phyloP scores from a whole-genome alignment of 208 protist species.

The Angomonas deanei region DNA sequence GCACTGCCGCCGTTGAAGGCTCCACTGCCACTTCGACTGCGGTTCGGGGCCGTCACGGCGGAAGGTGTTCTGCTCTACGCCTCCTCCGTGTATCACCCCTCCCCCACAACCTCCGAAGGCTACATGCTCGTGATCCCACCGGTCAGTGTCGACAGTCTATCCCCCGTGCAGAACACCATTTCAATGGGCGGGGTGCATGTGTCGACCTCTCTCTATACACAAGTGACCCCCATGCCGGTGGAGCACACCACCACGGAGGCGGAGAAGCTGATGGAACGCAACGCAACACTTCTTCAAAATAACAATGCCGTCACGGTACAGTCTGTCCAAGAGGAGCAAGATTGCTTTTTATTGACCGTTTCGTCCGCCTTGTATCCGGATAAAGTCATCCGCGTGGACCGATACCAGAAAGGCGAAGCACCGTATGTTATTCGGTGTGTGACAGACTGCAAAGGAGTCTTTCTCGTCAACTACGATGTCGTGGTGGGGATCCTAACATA shows the following conservation, averaged over 20 bases:
- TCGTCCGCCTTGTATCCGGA: not conserved
- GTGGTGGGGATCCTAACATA: constrained; percentile 27
- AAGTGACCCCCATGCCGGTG: not conserved
- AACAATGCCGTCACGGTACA: not conserved
- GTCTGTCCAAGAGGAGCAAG: not conserved
- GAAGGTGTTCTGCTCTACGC: constrained; percentile 29
- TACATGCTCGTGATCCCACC: constrained; percentile 17
- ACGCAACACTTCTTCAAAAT: too few species aligned
- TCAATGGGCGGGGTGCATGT: constrained; percentile 23
- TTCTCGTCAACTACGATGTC: constrained; percentile 47
- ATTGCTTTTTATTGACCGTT: not conserved
- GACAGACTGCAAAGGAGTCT: constrained; percentile 3
- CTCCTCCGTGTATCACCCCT: not conserved
- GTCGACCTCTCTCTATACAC: constrained; percentile 22
- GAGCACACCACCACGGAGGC: not conserved
- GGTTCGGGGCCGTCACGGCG: constrained; percentile 17
- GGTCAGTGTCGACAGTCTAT: constrained; percentile 29
- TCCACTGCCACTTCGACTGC: not conserved
- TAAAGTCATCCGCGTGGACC: not conserved
- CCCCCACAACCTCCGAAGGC: not conserved
- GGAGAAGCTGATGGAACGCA: not conserved
- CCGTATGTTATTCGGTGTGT: not conserved
- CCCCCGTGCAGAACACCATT: constrained; percentile 25
- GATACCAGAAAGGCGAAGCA: not conserved
- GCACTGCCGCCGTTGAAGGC: not conserved